Conservation (phyloP, 306 rosid species). For the Hippophae tibetana region DNA sequence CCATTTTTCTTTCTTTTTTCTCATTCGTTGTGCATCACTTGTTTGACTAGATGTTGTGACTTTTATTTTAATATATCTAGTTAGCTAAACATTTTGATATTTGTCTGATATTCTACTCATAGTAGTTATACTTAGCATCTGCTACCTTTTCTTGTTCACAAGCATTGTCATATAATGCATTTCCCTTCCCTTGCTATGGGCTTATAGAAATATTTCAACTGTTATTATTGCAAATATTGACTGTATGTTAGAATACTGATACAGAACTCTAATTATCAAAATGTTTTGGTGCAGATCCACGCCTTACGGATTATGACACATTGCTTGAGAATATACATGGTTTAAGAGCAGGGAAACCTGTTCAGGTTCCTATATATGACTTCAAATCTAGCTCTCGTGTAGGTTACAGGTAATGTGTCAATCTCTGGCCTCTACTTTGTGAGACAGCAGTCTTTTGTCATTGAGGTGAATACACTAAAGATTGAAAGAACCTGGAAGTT, state of each 20-base stretch:
- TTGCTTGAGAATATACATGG: constrained; percentile 80
- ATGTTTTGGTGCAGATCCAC: constrained; percentile 72
- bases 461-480: constrained; percentile 14
- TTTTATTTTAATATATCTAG: too few relatives aligned
- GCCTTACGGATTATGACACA: constrained; percentile 88
- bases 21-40: too few relatives aligned
- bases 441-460: constrained; percentile 14
- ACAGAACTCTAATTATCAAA: constrained; percentile 22
- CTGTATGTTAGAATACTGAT: constrained; percentile 21
- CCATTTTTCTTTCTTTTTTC: too few relatives aligned
- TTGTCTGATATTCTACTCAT: too few relatives aligned
- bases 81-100: too few relatives aligned
- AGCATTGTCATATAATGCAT: background rate
- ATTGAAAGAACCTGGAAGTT: constrained; percentile 3
- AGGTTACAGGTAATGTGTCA: constrained; percentile 68
- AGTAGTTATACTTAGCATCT: too few relatives aligned
- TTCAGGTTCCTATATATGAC: constrained; percentile 86
- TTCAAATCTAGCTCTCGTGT: constrained; percentile 82
- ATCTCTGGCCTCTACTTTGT: constrained; percentile 10
- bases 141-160: background rate
- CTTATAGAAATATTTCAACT: background rate
- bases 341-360: constrained; percentile 76
- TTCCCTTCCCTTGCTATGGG: constrained; percentile 6
- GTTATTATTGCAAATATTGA: constrained; percentile 14
- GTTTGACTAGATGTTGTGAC: too few relatives aligned